Base-by-base conservation (phyloP, 208 protist genomes). In the Herpetomonas muscarum region DNA sequence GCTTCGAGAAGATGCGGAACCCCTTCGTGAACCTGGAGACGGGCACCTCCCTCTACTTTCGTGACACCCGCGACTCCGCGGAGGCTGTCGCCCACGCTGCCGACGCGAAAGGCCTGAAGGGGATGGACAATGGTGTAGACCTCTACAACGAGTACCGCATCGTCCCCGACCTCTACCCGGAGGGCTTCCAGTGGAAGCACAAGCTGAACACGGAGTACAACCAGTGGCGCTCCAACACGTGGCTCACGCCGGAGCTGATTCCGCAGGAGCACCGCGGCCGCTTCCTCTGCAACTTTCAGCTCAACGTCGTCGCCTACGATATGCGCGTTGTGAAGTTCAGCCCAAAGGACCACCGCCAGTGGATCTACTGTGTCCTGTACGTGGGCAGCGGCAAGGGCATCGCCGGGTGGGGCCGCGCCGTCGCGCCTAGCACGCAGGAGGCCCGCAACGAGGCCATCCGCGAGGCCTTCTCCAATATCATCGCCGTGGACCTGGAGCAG, bases 191-290 rank as follows among this genome's bases (percentile, higher is more conserved):
- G 49, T 96, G 87, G 86, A 94, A 94, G 65, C 90, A 96, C 73
- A 94, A 94, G 64, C 70, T 96, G 17, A 96, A 96, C 60, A 92
- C 87, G 0, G 87, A 96, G 76, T 96, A 96, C 70, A 96, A 96
- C 47, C 90, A 96, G 70, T 96, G 90, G 87, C 85, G 90, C 68
- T 93, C 85, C 34, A 96, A 94, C 76, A 96, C 90, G 39, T 96
- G 90, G 90, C 67, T 94, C 46, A 94, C 90, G 26, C 87, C 87
- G 30, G 90, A 96, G 54, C 79, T 96, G 25, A 96, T 96, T 49
- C 90, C 90, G 24, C 70, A 85, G 56, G 90, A 96, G 72, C 90
- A 96, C 74, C 85, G 90, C 10, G 90, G 90, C 24, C 75, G 90
- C 39, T 96, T 96, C 67, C 70, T 96, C 31, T 96, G 90, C 67